A percentile compares a stretch with the other conserved stretches of the same genome.
These are phyloP conservation scores for Cryptococcus maquisensis DNA, from an alignment of 1,284 basidiomycete genomes.

Conservation along the genomic window DNA sequence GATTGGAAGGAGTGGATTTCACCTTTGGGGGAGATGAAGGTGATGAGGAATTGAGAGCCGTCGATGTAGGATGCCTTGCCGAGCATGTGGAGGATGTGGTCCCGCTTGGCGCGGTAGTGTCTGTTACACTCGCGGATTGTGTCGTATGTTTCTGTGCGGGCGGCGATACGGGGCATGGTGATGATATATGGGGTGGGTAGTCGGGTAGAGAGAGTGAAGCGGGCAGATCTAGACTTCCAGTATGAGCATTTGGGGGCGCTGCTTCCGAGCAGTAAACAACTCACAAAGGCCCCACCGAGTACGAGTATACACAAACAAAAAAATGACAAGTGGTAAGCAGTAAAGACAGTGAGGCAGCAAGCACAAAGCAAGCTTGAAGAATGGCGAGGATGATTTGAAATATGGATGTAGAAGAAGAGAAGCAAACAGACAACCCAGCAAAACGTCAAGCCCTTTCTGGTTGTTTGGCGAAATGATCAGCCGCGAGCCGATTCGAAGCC, in stretches of 20 bases:
- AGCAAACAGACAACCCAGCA: not conserved
- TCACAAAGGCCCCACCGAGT: too few relatives aligned
- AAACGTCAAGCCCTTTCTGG: too few relatives aligned
- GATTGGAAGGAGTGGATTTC: conserved; percentile 55
- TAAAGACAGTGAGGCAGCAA: too few relatives aligned
- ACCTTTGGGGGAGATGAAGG: conserved; percentile 53
- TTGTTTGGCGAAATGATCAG: too few relatives aligned
- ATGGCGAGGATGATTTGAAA: not conserved
- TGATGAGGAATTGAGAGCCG: conserved; percentile 55
- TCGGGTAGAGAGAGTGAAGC: not conserved
- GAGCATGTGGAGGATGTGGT: conserved; percentile 53
- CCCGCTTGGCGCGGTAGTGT: conserved; percentile 55
- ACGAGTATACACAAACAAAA: too few relatives aligned
- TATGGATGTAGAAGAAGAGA: not conserved
- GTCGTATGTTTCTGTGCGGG: conserved; percentile 54
- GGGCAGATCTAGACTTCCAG: too few relatives aligned
- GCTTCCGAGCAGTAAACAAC: too few relatives aligned
- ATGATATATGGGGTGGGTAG: not conserved
- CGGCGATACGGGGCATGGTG: conserved; percentile 53
- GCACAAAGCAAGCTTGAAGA: too few relatives aligned
- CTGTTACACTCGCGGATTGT: conserved; percentile 53
- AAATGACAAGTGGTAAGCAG: too few relatives aligned
- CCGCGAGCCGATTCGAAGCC: too few relatives aligned
- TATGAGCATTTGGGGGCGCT: too few relatives aligned
- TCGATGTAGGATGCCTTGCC: conserved; percentile 53